phyloP scores from a whole-genome alignment of 805 yeast genomes.

The Cyberlindnera mrakii region DNA sequence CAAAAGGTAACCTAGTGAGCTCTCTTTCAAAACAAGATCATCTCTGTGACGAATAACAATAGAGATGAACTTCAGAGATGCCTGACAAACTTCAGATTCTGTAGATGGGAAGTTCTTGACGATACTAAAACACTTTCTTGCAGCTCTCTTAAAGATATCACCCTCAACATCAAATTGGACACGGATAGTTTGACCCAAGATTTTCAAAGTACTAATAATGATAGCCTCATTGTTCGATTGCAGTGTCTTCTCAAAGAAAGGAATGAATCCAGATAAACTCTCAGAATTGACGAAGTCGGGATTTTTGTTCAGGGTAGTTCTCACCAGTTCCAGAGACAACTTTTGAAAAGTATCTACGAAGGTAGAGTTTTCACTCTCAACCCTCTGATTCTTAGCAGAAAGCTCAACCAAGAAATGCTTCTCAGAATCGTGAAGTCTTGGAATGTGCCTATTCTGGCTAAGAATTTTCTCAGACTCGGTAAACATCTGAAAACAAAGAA shows the following conservation, averaged over 20 bases:
- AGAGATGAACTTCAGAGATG: constrained; percentile 68
- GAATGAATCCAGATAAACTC: constrained; percentile 68
- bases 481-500: constrained; percentile 70
- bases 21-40: constrained; percentile 58
- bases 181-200: constrained; percentile 53
- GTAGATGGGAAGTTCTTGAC: constrained; percentile 76
- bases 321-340: constrained; percentile 69
- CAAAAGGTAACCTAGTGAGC: constrained; percentile 68
- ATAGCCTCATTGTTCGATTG: constrained; percentile 71
- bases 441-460: constrained; percentile 15
- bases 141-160: constrained; percentile 49
- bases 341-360: constrained; percentile 61
- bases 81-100: constrained; percentile 72
- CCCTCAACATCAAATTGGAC: constrained; percentile 52
- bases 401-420: constrained; percentile 73
- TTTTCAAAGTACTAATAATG: constrained; percentile 58
- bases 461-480: constrained; percentile 38
- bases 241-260: constrained; percentile 57
- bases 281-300: constrained; percentile 50
- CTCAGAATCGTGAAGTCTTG: constrained; percentile 36
- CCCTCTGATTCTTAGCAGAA: constrained; percentile 49
- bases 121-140: constrained; percentile 54
- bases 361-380: constrained; percentile 48
- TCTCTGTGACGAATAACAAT: constrained; percentile 64
- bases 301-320: constrained; percentile 64